Base-by-base conservation (phyloP, 2,329 filamentous ascomycete species). In the Talaromyces sp. region DNA sequence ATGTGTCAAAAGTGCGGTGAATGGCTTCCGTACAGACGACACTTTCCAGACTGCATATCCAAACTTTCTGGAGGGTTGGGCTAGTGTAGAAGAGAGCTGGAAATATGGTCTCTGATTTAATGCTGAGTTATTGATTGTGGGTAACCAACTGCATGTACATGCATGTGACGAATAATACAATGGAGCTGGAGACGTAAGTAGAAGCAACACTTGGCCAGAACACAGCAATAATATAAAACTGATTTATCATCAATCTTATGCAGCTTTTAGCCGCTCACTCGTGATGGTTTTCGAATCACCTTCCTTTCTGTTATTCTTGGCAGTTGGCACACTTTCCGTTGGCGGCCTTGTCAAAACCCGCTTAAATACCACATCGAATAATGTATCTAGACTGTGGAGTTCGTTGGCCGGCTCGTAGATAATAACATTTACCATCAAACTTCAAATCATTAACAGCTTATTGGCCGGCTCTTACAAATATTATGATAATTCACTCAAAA, bases 51-150 rank as follows among this genome's bases (percentile, higher is more conserved):
- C 47, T 6, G 24, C 61, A 14, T 43, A 41, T 9, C 61, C 61
- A 2, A 63, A 63, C 39, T 63, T 63, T n/a, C 19, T 63, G 13
- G 61, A 63, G 41, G 61, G 50, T 22, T 63, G 61, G 61, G 61
- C 61, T 35, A 63, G 61, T 37, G 37, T 50, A 9, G 39, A 63
- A 16, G 61, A 63, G 10, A 57, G 50, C 24, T 63, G 61, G 50
- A 63, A 63, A 48, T 63, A 63, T 43, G 31, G 48, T 14, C 50
- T 63, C 5, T 63, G 27, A 45, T 56, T 37, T 22, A 2, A 39
- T 27, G 5, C 35, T 19, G 22, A 7, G 9, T 2, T 2, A 22
- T 22, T 56, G 11, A 27, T 3, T 22, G 13, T 37, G 33, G n/a
- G 6, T 16, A 7, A 22, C 19, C 7, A 35, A 19, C 3, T 22